Percentiles rank a stretch among this genome's conserved stretches.
phyloP scores from a whole-genome alignment of 2,329 filamentous ascomycete species.

The Colletotrichum abscissum region DNA sequence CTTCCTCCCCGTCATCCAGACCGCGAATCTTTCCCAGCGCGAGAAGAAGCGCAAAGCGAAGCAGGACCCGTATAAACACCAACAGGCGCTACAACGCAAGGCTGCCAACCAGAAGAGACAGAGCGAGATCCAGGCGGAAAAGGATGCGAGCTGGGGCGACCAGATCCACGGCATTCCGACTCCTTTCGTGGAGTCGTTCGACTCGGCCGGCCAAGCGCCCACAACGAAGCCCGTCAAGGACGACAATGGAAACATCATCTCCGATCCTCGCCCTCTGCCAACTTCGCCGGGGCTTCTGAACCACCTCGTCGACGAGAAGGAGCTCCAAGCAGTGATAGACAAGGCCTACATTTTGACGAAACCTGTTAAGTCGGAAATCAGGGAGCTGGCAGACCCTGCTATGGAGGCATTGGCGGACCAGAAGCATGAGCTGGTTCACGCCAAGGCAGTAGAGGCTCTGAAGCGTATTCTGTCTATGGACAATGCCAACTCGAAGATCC shows the following conservation, averaged over 20 bases:
- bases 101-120: slow-evolving; percentile 84
- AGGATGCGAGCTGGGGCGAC: slow-evolving; percentile 76
- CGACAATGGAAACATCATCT: slow-evolving; percentile 53
- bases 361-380: slow-evolving; percentile 55
- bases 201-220: slow-evolving; percentile 66
- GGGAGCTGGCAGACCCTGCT: slow-evolving; percentile 53
- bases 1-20: slow-evolving; percentile 70
- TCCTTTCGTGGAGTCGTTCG: slow-evolving; percentile 85
- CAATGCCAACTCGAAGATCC: slow-evolving; percentile 83
- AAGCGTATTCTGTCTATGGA: slow-evolving; percentile 81
- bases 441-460: slow-evolving; percentile 79
- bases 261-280: slow-evolving; percentile 54
- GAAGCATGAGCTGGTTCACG: slow-evolving; percentile 67
- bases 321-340: slow-evolving; percentile 74
- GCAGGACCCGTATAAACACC: slow-evolving; percentile 84
- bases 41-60: slow-evolving; percentile 75
- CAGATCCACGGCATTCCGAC: slow-evolving; percentile 83
- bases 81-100: slow-evolving; percentile 85
- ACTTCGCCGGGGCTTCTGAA: slow-evolving; percentile 72
- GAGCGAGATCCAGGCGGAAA: slow-evolving; percentile 73
- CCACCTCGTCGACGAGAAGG: slow-evolving; percentile 76
- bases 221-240: slow-evolving; percentile 50
- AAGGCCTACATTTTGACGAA: slow-evolving; percentile 76
- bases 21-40: slow-evolving; percentile 70
- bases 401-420: slow-evolving; percentile 47